Evolutionary conservation across 306 rosid genomes (phyloP).

Genomic region (Pterocarpus santalinus): DNA sequence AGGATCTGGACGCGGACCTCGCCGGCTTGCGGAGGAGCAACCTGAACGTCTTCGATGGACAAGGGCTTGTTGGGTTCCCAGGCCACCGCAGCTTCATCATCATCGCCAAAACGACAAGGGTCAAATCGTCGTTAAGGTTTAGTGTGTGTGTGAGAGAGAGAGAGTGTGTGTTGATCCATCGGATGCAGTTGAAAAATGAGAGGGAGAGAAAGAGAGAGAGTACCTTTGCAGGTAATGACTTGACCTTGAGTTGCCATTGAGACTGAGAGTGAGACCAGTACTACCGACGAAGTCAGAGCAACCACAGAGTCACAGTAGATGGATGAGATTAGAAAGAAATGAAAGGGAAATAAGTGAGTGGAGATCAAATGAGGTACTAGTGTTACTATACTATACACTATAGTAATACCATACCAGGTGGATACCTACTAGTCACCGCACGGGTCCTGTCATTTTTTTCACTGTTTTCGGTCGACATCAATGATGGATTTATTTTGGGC

Average conservation of each 20-base stretch:
- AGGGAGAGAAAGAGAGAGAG: background rate
- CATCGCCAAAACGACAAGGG: background rate
- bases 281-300: too few relatives aligned
- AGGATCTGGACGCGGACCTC: conserved; percentile 88
- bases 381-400: background rate
- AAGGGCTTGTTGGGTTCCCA: conserved; percentile 99
- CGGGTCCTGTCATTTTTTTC: background rate
- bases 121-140: conserved; percentile 5
- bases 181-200: background rate
- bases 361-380: background rate
- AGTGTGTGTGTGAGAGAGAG: background rate
- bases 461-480: too few relatives aligned
- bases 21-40: conserved; percentile 92
- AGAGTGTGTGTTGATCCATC: too few relatives aligned
- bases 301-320: background rate
- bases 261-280: conserved; percentile 1
- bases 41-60: conserved; percentile 86
- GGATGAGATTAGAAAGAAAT: background rate
- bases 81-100: conserved; percentile 90
- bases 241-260: conserved; percentile 91
- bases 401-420: background rate
- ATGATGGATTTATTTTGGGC: too few relatives aligned
- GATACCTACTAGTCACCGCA: background rate
- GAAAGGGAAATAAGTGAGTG: background rate
- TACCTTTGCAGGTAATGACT: conserved; percentile 98